phyloP scores from a whole-genome alignment of 2,329 filamentous ascomycete species.

The Botrytis squamosa region DNA sequence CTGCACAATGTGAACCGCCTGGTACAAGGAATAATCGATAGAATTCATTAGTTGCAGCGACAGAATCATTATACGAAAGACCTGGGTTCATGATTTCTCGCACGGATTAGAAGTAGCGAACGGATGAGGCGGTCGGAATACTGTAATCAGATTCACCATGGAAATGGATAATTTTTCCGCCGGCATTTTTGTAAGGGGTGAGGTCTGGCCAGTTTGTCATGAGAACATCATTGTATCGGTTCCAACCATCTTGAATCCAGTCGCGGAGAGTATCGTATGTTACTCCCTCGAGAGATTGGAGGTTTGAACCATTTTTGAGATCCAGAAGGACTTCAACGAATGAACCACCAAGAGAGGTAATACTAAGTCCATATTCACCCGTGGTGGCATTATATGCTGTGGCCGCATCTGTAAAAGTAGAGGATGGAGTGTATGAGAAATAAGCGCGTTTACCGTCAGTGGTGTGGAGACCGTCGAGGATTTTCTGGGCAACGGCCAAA shows the following conservation, averaged over 20 bases:
- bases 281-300: slow-evolving; percentile 47
- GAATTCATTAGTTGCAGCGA: slow-evolving; percentile 49
- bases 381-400: slow-evolving; percentile 10
- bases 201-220: slow-evolving; percentile 56
- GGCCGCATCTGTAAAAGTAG: slow-evolving; percentile 12
- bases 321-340: slow-evolving; percentile 46
- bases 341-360: slow-evolving; percentile 40
- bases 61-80: slow-evolving; percentile 42
- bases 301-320: slow-evolving; percentile 43
- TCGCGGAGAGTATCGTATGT: slow-evolving; percentile 57
- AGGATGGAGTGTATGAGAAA: slow-evolving; percentile 40
- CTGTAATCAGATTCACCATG: slow-evolving; percentile 56
- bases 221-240: slow-evolving; percentile 49
- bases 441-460: slow-evolving; percentile 41
- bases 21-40: slow-evolving; percentile 56
- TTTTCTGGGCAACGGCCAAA: slow-evolving; percentile 39
- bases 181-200: slow-evolving; percentile 47
- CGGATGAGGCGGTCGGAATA: slow-evolving; percentile 53
- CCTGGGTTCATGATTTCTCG: slow-evolving; percentile 49
- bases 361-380: slow-evolving; percentile 38
- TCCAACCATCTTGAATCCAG: slow-evolving; percentile 55
- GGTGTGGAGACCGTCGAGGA: slow-evolving; percentile 41
- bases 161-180: slow-evolving; percentile 58
- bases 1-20: slow-evolving; percentile 51
- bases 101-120: slow-evolving; percentile 56